Conservation (phyloP, 768 basidiomycete species). For the Amanita inopinata region DNA sequence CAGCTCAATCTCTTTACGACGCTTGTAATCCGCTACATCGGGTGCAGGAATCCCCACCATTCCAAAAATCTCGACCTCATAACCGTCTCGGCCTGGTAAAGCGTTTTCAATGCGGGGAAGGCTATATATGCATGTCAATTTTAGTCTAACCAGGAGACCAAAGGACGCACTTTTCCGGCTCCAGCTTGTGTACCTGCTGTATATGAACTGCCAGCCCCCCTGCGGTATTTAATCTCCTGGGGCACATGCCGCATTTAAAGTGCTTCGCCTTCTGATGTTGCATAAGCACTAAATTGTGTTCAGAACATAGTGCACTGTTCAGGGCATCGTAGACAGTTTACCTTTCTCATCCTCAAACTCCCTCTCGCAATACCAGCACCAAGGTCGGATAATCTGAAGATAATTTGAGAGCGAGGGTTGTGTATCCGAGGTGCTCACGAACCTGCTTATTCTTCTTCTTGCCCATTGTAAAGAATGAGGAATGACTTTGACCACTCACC, state of each 20-base stretch:
- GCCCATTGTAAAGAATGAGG: slow-evolving; percentile 26
- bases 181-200: slow-evolving; percentile 98
- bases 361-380: slow-evolving; percentile 99
- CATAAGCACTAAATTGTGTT: slow-evolving; percentile 67
- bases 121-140: slow-evolving; percentile 22
- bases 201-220: slow-evolving; percentile 97
- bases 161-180: slow-evolving; percentile 71
- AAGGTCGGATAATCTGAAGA: slow-evolving; percentile 68
- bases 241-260: slow-evolving; percentile 96
- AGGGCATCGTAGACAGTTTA: slow-evolving; percentile 22
- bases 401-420: slow-evolving; percentile 3
- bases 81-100: slow-evolving; percentile 91
- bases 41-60: slow-evolving; percentile 98
- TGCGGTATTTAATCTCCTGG: slow-evolving; percentile 90
- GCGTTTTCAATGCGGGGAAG: slow-evolving; percentile 93
- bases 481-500: background rate
- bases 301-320: slow-evolving; percentile 2
- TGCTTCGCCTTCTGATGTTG: slow-evolving; percentile 99
- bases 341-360: slow-evolving; percentile 99
- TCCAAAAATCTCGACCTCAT: slow-evolving; percentile 98
- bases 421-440: background rate
- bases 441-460: slow-evolving; percentile 59
- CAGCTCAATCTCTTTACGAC: slow-evolving; percentile 89
- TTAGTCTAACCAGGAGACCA: slow-evolving; percentile 1
- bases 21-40: slow-evolving; percentile 92